Percentiles rank a stretch among this genome's conserved stretches.
phyloP scores from a whole-genome alignment of 176 grass and related monocot genomes.

The Ensete glaucum region DNA sequence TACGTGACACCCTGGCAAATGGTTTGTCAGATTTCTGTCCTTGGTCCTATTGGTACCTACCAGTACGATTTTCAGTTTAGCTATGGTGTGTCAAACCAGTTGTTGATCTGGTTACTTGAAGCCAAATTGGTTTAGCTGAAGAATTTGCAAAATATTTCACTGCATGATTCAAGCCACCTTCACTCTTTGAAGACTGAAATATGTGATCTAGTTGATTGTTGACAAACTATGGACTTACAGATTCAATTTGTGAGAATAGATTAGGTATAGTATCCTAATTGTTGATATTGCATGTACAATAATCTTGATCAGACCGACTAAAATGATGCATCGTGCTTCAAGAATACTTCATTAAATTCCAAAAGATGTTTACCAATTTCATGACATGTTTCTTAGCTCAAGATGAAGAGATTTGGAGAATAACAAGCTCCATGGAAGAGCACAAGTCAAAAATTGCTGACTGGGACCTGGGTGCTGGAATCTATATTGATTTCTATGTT shows the following conservation, averaged over 20 bases:
- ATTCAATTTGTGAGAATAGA: neutral
- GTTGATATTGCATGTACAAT: neutral
- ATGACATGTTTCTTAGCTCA: conserved; percentile 35
- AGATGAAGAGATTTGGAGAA: conserved; percentile 74
- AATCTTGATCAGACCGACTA: neutral
- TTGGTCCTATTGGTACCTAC: too few relatives aligned
- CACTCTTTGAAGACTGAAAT: neutral
- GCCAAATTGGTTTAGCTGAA: too few relatives aligned
- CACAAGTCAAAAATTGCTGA: conserved; percentile 86
- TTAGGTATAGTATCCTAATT: neutral
- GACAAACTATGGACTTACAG: neutral
- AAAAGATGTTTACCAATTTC: conserved; percentile 2
- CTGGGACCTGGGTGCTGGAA: conserved; percentile 80
- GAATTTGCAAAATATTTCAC: neutral
- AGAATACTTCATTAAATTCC: neutral
- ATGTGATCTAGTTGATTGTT: neutral
- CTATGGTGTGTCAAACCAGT: too few relatives aligned
- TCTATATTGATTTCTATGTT: conserved; percentile 75
- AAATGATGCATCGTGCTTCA: neutral
- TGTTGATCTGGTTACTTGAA: too few relatives aligned
- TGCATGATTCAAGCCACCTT: neutral
- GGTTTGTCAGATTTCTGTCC: too few relatives aligned
- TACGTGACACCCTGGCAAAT: too few relatives aligned
- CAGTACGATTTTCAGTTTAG: too few relatives aligned
- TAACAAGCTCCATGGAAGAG: conserved; percentile 61